Evolutionary conservation across 805 yeast species (phyloP), one percentile per base, ranked within the genome.

Genomic region (Geotrichum ghanense): DNA sequence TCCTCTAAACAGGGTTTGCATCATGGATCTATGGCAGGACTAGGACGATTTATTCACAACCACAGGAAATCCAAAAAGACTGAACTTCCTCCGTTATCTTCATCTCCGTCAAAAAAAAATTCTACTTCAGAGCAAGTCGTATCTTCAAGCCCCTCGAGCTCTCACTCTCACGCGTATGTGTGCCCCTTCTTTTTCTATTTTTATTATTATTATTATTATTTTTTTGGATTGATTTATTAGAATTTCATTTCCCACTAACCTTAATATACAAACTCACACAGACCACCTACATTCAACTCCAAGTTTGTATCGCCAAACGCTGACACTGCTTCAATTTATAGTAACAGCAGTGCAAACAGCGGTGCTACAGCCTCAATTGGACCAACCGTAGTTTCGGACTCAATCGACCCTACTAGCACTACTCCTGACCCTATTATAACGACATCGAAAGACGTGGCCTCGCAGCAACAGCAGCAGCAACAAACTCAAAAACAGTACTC

Each of bases 301-400:
- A 31, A 31, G 37, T 31, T 31, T 31, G 37, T 31, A 16, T 31
- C 37, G 19, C 37, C 37, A n/a, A 31, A 31, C 37, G 37, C 37
- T 31, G 37, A 31, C 37, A 31, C 37, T 12, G 37, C 37, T 31
- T 31, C 37, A 31, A 31, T 31, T 19, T 31, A 31, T 19, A 31
- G 37, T 19, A 19, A 31, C 37, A 31, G 37, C 14, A 31, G 37
- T 19, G 37, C 37, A 10, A 31, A 31, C 37, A 31, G 37, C 14
- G 37, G 19, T 31, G 12, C 14, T 6, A 31, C 37, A n/a, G 37
- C 37, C 5, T 31, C 37, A 16, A 16, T 31, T 6, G 27, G 27
- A 7, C 27, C 27, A 7, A 12, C 10, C 12, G 7, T 24, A 24
- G 27, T 24, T 12, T 12, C 27, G 7, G 27, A 12, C 27, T 12